These are phyloP conservation scores for Aspergillus pseudotamarii DNA, from an alignment of 2,329 filamentous ascomycete genomes.

Conservation along the genomic window DNA sequence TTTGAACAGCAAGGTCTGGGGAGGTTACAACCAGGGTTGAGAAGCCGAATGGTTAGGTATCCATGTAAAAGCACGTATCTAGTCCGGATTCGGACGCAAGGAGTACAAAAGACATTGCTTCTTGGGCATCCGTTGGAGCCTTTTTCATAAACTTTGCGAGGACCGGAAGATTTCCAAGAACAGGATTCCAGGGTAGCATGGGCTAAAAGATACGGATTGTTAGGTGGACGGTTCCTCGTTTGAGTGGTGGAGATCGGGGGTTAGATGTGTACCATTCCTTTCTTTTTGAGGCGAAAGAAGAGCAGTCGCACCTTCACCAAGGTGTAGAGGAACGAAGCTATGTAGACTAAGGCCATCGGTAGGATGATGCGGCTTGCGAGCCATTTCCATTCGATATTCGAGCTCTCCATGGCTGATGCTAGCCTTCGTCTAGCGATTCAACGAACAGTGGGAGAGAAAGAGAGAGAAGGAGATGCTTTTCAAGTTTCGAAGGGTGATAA, in stretches of 20 bases:
- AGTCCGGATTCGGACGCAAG: background rate
- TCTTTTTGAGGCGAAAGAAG: background rate
- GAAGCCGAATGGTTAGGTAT: background rate
- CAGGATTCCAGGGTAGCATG: background rate
- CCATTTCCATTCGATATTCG: background rate
- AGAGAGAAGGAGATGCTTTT: too few species aligned
- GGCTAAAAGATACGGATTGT: background rate
- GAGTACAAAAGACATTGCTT: background rate
- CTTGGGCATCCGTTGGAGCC: background rate
- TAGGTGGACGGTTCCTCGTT: background rate
- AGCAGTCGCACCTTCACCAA: background rate
- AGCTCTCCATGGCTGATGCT: background rate
- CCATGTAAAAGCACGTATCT: background rate
- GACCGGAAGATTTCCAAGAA: background rate
- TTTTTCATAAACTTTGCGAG: background rate
- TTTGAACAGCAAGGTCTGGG: background rate
- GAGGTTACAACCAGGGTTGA: background rate
- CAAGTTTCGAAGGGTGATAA: too few species aligned
- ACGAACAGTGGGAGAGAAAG: too few species aligned
- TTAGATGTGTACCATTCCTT: background rate
- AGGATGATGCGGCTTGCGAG: background rate
- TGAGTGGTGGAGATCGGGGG: background rate
- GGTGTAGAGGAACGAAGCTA: background rate
- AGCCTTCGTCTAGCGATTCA: background rate
- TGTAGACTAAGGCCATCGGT: background rate